Percentiles rank a stretch among this genome's conserved stretches.
These are phyloP conservation scores for Dianthus caryophyllus DNA, from an alignment of 148 eudicot genomes.

Conservation along the genomic window DNA sequence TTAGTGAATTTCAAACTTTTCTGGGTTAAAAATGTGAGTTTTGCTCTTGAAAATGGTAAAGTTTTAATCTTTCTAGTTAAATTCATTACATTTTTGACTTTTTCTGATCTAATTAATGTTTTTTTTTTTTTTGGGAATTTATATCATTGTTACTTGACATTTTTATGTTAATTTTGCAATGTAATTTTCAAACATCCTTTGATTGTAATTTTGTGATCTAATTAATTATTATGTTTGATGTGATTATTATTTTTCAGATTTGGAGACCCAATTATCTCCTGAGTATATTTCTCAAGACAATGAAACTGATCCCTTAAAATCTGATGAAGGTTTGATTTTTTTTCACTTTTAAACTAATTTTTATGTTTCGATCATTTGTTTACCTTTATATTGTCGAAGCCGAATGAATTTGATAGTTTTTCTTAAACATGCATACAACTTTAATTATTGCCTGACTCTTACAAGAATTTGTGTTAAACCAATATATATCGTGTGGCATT, in stretches of 20 bases:
- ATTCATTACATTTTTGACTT: too few species aligned
- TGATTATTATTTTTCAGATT: not conserved
- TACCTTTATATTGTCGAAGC: not conserved
- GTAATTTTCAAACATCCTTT: too few species aligned
- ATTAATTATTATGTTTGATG: not conserved
- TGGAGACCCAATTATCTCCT: slow-evolving; percentile 2
- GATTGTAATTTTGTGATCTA: too few species aligned
- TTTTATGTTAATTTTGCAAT: not conserved
- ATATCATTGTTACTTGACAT: not conserved
- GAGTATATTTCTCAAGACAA: not conserved
- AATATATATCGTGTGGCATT: too few species aligned
- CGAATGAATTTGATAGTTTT: not conserved
- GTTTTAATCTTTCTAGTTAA: too few species aligned
- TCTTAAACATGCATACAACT: not conserved
- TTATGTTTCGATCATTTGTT: not conserved
- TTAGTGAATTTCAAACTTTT: too few species aligned
- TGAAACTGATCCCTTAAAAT: not conserved
- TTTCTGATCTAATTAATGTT: too few species aligned
- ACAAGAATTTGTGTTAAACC: too few species aligned
- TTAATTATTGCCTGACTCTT: too few species aligned
- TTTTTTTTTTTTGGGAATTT: not conserved
- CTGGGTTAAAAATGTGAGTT: too few species aligned
- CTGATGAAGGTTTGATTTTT: slow-evolving; percentile 11
- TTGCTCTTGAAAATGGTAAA: too few species aligned
- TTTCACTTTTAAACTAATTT: too few species aligned